A percentile compares a stretch with the other conserved stretches of the same genome.
phyloP scores from a whole-genome alignment of 2,329 filamentous ascomycete species.

The Aspergillus ruber region DNA sequence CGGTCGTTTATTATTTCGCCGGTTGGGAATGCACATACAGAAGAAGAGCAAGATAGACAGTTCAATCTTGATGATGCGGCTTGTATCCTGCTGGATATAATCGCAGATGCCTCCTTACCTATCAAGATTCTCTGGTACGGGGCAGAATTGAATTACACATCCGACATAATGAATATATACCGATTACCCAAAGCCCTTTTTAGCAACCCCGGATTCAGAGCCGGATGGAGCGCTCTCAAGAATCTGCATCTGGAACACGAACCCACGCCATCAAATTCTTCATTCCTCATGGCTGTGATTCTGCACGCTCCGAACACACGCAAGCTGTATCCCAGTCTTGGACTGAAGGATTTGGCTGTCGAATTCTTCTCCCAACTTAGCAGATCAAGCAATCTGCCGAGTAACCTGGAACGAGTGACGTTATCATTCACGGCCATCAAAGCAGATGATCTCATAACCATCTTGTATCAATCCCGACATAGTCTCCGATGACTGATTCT shows the following conservation, averaged over 20 bases:
- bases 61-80: conserved; percentile 7
- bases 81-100: conserved; percentile 3
- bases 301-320: conserved; percentile 2
- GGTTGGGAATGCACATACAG: neutral
- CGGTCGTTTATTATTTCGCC: conserved; percentile 9
- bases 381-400: neutral
- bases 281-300: conserved; percentile 6
- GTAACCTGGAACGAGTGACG: conserved; percentile 4
- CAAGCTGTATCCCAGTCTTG: conserved; percentile 8
- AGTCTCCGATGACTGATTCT: conserved; percentile 2
- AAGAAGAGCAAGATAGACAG: neutral
- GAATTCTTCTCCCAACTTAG: conserved; percentile 6
- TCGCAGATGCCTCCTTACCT: conserved; percentile 4
- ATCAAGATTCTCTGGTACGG: conserved; percentile 10
- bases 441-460: conserved; percentile 1
- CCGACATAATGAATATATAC: conserved; percentile 4
- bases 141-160: conserved; percentile 5
- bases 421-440: conserved; percentile 3
- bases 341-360: conserved; percentile 4
- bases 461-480: conserved; percentile 1
- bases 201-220: conserved; percentile 1
- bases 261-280: conserved; percentile 7
- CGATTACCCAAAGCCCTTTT: conserved; percentile 7
- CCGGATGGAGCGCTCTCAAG: conserved; percentile 3
- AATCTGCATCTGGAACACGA: conserved; percentile 9